A percentile compares a stretch with the other conserved stretches of the same genome.
Evolutionary conservation across 179 eudicot species (phyloP).

Genomic region (Spergularia azorica): DNA sequence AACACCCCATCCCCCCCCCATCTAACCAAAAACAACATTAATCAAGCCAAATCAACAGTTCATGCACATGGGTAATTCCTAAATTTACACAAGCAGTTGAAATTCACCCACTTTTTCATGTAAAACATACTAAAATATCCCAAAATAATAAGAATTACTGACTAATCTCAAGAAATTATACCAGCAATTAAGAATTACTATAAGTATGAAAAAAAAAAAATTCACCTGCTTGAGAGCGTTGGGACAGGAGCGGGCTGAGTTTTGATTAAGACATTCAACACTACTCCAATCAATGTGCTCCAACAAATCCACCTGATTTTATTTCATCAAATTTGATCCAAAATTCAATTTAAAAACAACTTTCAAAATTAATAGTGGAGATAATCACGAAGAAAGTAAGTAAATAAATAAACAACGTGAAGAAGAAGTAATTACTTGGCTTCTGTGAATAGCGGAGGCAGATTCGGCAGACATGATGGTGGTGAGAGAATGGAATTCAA

Average conservation of each 20-base stretch:
- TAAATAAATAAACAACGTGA: background rate
- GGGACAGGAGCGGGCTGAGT: slow-evolving; percentile 44
- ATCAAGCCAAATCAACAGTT: background rate
- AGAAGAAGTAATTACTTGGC: slow-evolving; percentile 39
- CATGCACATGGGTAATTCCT: background rate
- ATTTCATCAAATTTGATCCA: background rate
- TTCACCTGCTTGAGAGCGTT: slow-evolving; percentile 91
- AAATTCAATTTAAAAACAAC: background rate
- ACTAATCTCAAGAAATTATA: background rate
- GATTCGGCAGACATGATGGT: slow-evolving; percentile 69
- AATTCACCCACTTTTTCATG: too few relatives aligned
- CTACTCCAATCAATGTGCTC: slow-evolving; percentile 93
- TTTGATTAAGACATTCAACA: slow-evolving; percentile 92
- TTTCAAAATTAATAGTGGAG: background rate
- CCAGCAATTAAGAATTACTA: background rate
- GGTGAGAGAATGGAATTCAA: background rate
- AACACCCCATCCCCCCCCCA: too few relatives aligned
- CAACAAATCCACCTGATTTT: slow-evolving; percentile 71
- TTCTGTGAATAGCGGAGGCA: slow-evolving; percentile 48
- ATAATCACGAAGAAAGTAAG: background rate
- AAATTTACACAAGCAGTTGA: too few relatives aligned
- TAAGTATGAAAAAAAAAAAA: background rate
- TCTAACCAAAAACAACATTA: background rate
- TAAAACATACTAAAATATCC: background rate
- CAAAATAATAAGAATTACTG: background rate